A percentile compares a stretch with the other conserved stretches of the same genome.
Evolutionary conservation across 176 grass and related monocot species (phyloP).

Genomic region (Zoysia pacifica): DNA sequence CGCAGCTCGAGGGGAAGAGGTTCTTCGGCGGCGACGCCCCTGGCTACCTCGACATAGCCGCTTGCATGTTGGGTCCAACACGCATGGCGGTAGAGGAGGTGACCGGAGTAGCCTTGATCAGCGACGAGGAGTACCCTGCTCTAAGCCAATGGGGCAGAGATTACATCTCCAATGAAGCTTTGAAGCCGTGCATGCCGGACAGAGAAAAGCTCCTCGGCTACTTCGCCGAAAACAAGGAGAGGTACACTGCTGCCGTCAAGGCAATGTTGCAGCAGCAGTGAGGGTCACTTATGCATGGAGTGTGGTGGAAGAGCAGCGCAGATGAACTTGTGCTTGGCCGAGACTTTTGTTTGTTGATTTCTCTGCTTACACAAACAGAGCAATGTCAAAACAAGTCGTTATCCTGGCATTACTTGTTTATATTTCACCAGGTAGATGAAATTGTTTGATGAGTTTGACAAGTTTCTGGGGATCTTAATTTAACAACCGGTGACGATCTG

Average conservation of each 20-base stretch:
- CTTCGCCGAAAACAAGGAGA: conserved; percentile 30
- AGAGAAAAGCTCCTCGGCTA: conserved; percentile 31
- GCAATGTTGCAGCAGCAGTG: background rate
- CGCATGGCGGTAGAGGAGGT: conserved; percentile 44
- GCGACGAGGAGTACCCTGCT: conserved; percentile 34
- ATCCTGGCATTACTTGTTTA: too few relatives aligned
- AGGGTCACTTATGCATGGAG: too few relatives aligned
- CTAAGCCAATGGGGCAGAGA: conserved; percentile 49
- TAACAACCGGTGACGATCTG: too few relatives aligned
- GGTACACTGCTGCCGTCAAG: background rate
- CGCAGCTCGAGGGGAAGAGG: conserved; percentile 47
- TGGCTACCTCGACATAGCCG: conserved; percentile 51
- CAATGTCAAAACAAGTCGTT: too few relatives aligned
- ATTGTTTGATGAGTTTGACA: too few relatives aligned
- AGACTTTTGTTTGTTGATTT: too few relatives aligned
- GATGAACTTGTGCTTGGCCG: too few relatives aligned
- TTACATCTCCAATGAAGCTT: conserved; percentile 18
- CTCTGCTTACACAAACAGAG: too few relatives aligned
- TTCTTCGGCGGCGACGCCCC: conserved; percentile 56
- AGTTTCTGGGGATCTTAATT: too few relatives aligned
- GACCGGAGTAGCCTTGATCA: conserved; percentile 35
- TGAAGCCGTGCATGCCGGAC: conserved; percentile 49
- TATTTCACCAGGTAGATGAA: too few relatives aligned
- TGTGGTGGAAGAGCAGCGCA: too few relatives aligned
- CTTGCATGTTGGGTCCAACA: conserved; percentile 31